Evolutionary conservation across 257 asterid species (phyloP).

Genomic region (Salvia miltiorrhiza): DNA sequence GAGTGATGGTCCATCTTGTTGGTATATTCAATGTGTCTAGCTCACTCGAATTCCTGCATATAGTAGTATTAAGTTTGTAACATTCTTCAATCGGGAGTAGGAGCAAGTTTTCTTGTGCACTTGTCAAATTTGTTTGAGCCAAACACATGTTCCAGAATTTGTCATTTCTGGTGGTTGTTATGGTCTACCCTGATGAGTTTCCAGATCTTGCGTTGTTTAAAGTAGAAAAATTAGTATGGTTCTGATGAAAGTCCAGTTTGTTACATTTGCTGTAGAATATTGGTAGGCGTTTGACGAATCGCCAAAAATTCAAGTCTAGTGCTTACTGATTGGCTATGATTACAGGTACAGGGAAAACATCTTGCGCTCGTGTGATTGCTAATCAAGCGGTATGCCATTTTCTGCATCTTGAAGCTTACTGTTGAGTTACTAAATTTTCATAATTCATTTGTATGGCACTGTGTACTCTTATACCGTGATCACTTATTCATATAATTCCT

Average conservation of each 20-base stretch:
- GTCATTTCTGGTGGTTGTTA: neutral
- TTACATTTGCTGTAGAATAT: neutral
- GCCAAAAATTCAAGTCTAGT: conserved; percentile 2
- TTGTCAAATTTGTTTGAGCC: neutral
- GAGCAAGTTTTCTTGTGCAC: neutral
- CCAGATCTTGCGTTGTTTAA: neutral
- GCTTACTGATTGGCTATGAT: conserved; percentile 30
- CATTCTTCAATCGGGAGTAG: neutral
- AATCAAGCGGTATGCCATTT: conserved; percentile 71
- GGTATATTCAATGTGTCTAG: neutral
- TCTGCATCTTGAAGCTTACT: conserved; percentile 21
- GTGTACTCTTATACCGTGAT: neutral
- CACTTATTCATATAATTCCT: neutral
- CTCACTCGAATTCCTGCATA: neutral
- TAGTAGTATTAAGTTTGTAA: neutral
- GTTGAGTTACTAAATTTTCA: neutral
- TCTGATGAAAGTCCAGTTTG: neutral
- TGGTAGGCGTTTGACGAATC: neutral
- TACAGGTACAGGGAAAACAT: conserved; percentile 97
- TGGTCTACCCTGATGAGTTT: neutral
- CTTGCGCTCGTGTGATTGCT: conserved; percentile 97
- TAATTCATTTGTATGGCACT: neutral
- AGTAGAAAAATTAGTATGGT: neutral
- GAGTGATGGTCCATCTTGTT: neutral
- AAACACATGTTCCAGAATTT: neutral